phyloP scores from a whole-genome alignment of 306 rosid genomes.

The Leucaena leucocephala region DNA sequence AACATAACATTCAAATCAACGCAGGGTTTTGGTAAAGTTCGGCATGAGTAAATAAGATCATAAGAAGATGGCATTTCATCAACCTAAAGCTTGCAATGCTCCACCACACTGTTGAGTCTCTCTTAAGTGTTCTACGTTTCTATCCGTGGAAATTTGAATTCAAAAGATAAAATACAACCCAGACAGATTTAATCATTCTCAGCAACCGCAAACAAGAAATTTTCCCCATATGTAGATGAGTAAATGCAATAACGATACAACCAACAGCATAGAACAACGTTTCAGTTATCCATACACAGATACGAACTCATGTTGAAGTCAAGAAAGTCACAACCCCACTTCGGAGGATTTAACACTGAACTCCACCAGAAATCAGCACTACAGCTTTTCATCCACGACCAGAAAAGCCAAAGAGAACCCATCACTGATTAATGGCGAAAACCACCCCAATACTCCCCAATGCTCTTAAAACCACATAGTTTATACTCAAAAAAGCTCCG shows the following conservation, averaged over 20 bases:
- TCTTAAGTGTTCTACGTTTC: background rate
- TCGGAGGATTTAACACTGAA: constrained; percentile 33
- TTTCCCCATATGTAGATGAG: background rate
- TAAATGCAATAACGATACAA: background rate
- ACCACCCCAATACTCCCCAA: constrained; percentile 23
- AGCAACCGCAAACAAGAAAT: background rate
- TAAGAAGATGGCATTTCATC: background rate
- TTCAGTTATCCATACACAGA: constrained; percentile 34
- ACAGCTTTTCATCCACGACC: background rate
- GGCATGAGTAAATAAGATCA: background rate
- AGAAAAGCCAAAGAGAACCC: constrained; percentile 14
- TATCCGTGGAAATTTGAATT: background rate
- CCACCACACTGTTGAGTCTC: background rate
- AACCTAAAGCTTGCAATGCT: background rate
- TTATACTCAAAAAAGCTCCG: constrained; percentile 22
- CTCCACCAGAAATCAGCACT: constrained; percentile 28
- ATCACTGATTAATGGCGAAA: constrained; percentile 13
- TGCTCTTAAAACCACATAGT: constrained; percentile 29
- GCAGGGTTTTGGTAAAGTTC: background rate
- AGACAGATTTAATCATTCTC: background rate
- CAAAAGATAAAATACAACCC: background rate
- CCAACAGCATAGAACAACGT: background rate
- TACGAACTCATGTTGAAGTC: constrained; percentile 27
- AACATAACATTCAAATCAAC: background rate
- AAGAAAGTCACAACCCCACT: constrained; percentile 5